A percentile compares a stretch with the other conserved stretches of the same genome.
These are phyloP conservation scores for Ceratocystis destructans DNA, from an alignment of 2,329 filamentous ascomycete genomes.

Conservation along the genomic window DNA sequence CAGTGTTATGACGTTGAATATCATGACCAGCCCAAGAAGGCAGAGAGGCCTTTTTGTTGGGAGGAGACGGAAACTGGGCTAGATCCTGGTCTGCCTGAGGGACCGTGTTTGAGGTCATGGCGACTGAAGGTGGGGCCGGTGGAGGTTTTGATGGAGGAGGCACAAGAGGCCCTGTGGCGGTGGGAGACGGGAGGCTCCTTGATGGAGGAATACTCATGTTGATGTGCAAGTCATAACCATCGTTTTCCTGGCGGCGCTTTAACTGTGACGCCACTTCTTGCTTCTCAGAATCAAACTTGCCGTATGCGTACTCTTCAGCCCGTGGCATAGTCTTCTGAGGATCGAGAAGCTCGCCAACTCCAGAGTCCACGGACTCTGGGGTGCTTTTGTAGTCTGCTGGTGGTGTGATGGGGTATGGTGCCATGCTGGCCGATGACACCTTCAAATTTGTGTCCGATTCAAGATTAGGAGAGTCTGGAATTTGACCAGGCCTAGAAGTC, in stretches of 20 bases:
- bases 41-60: conserved; percentile 47
- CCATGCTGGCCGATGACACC: conserved; percentile 44
- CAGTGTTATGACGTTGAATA: neutral
- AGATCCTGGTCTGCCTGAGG: conserved; percentile 34
- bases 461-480: conserved; percentile 35
- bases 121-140: conserved; percentile 28
- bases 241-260: conserved; percentile 34
- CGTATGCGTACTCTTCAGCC: conserved; percentile 44
- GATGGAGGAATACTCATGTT: conserved; percentile 42
- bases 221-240: conserved; percentile 36
- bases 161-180: conserved; percentile 37
- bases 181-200: conserved; percentile 30
- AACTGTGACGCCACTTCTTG: conserved; percentile 35
- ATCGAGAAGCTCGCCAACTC: conserved; percentile 39
- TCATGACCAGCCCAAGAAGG: neutral
- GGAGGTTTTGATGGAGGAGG: conserved; percentile 41
- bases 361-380: conserved; percentile 33
- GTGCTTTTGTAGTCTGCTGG: conserved; percentile 38
- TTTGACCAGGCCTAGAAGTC: conserved; percentile 7
- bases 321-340: conserved; percentile 47
- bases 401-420: conserved; percentile 52
- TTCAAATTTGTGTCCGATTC: conserved; percentile 37
- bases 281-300: conserved; percentile 42
- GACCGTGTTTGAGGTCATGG: conserved; percentile 31
- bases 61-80: conserved; percentile 43